Base-by-base conservation (phyloP, 192 early-diverging fungal species). In the Umbelopsis ramanniana region DNA sequence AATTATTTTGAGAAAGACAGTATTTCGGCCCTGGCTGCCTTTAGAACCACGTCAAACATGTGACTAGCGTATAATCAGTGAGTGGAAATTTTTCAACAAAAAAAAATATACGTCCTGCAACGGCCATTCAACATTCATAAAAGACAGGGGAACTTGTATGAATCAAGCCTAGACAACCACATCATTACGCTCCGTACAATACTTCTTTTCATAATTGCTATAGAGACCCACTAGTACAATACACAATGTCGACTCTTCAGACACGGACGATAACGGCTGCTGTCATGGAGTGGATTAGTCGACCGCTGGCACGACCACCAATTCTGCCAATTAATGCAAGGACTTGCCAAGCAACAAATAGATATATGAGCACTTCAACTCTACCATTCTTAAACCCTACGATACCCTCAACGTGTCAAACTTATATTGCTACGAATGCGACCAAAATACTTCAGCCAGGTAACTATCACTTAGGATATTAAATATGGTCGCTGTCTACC, bases 241-340 rank as follows among this genome's bases (percentile, higher is more conserved):
- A 43, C 40, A 43, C n/a, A n/a, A 63, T 63, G 57, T 63, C 57
- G 33, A 63, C 57, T 63, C 48, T 50, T 17, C 48, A 50, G 48
- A 26, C 29, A 63, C 24, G 26, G 57, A 35, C 57, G 33, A 37
- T 63, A 63, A 35, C 57, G 14, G 33, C 57, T 63, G 33, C 57
- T 37, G 57, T 35, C 26, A 37, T 63, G 12, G 57, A 63, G 29
- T 37, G 57, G 57, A 9, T 63, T 63, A 26, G 29, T n/a, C 24
- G 33, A 63, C 57, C 57, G 17, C 33, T 63, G 26, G 26, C 57
- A 63, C 29, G 57, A 37, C 35, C 7, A 63, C 2, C 19, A 29
- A 63, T 10, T 19, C 57, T 29, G 15, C 33, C 11, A 35, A 6
- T 26, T 5, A 37, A 37, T 63, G 26, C 48, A 50, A 50, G 15